phyloP scores from a whole-genome alignment of 169 alveolate species.

The Cardiosporidium cionae region DNA sequence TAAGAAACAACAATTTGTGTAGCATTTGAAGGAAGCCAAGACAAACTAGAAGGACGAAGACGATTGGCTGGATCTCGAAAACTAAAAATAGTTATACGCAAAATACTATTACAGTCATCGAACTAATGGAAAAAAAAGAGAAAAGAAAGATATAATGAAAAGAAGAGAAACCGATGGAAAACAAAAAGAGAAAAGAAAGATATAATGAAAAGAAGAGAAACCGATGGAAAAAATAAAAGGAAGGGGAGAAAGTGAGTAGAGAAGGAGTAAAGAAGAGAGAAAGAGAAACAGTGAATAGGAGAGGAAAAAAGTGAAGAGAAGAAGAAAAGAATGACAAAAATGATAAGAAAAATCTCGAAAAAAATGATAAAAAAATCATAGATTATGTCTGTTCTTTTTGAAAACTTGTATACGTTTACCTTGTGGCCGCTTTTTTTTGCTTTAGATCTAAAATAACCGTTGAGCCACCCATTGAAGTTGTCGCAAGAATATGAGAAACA shows the following conservation, averaged over 20 bases:
- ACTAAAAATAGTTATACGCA: too few species aligned
- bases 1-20: conserved; percentile 45
- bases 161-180: neutral
- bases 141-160: neutral
- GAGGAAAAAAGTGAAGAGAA: neutral
- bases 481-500: conserved; percentile 48
- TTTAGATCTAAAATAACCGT: conserved; percentile 50
- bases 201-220: neutral
- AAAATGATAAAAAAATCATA: neutral
- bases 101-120: too few species aligned
- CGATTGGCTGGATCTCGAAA: conserved; percentile 55
- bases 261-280: neutral
- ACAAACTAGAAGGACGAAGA: conserved; percentile 37
- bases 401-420: neutral
- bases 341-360: neutral
- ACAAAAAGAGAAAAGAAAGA: neutral
- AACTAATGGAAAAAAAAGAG: too few species aligned
- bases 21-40: conserved; percentile 45
- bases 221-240: neutral
- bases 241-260: neutral
- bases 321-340: neutral
- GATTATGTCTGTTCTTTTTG: neutral
- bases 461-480: conserved; percentile 38
- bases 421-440: conserved; percentile 39
- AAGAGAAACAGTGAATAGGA: neutral